A percentile compares a stretch with the other conserved stretches of the same genome.
phyloP scores from a whole-genome alignment of 2,329 filamentous ascomycete genomes.

The Elsinoe perseae region DNA sequence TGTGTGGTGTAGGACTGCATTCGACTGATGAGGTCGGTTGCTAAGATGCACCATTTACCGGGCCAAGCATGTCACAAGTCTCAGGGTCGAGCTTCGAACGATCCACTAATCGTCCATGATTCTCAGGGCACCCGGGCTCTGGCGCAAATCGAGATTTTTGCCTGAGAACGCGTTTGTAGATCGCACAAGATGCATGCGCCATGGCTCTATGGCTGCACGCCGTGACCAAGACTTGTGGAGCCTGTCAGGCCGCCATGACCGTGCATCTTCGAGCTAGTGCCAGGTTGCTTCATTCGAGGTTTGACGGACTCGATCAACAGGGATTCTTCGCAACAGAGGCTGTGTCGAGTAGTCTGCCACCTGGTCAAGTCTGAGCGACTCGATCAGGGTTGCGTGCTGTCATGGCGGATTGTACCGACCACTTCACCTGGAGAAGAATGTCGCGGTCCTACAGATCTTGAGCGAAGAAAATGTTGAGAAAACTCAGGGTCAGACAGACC shows the following conservation, averaged over 20 bases:
- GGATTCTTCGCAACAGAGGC: background rate
- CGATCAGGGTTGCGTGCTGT: no score
- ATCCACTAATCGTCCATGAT: background rate
- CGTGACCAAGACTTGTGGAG: conserved; percentile 13
- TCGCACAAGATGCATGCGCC: background rate
- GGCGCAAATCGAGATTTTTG: conserved; percentile 1
- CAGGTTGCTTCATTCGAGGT: background rate
- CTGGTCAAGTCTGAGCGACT: no score
- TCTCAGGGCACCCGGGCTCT: conserved; percentile 7
- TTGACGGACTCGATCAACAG: background rate
- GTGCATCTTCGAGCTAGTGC: conserved; percentile 2
- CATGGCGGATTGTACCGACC: no score
- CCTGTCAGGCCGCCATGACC: conserved; percentile 9
- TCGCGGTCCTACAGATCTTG: background rate
- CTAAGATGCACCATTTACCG: background rate
- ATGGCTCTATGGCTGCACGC: conserved; percentile 4
- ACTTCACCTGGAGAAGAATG: no score
- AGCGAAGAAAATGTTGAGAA: background rate
- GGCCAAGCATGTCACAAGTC: background rate
- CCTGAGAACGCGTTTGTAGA: background rate
- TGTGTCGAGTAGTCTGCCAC: background rate
- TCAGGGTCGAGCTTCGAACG: conserved; percentile 5
- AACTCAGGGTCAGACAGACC: background rate
- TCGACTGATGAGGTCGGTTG: background rate
- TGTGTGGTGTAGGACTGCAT: no score